These are phyloP conservation scores for Nadsonia fulvescens DNA, from an alignment of 805 yeast genomes.

Conservation along the genomic window DNA sequence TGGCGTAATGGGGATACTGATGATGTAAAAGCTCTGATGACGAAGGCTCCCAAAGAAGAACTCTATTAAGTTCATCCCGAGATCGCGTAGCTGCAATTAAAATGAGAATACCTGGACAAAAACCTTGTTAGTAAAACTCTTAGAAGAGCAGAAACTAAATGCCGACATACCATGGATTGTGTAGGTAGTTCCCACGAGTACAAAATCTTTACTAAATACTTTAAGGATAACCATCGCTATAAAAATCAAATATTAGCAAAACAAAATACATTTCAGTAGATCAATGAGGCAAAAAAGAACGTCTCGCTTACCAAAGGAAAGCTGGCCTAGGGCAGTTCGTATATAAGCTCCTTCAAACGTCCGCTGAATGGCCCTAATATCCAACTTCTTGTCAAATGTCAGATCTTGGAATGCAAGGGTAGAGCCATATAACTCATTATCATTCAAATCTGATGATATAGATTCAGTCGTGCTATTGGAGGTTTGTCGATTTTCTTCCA, in stretches of 20 bases:
- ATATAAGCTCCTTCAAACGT: slow-evolving; percentile 76
- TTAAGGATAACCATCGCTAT: slow-evolving; percentile 39
- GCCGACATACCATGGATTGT: slow-evolving; percentile 55
- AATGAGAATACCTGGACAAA: slow-evolving; percentile 22
- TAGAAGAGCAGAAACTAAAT: no score
- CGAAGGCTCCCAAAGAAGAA: no score
- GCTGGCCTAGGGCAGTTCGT: slow-evolving; percentile 49
- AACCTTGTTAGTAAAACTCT: no score
- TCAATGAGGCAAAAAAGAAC: no score
- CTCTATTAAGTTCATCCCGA: no score
- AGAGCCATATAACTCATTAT: no score
- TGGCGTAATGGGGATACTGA: no score
- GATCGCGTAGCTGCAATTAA: slow-evolving; percentile 20
- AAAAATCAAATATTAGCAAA: slow-evolving; percentile 3
- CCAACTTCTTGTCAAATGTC: slow-evolving; percentile 3
- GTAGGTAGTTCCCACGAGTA: slow-evolving; percentile 49
- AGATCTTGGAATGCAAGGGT: slow-evolving; percentile 5
- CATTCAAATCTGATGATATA: no score
- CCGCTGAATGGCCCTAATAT: slow-evolving; percentile 27
- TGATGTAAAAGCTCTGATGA: no score
- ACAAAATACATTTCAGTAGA: background rate
- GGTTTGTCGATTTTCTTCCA: no score
- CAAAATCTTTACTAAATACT: slow-evolving; percentile 42
- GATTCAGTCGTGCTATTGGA: no score
- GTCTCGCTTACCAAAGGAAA: slow-evolving; percentile 30